Evolutionary conservation across 2,329 filamentous ascomycete genomes (phyloP).

Genomic region (Pseudocercospora pini-densiflorae): DNA sequence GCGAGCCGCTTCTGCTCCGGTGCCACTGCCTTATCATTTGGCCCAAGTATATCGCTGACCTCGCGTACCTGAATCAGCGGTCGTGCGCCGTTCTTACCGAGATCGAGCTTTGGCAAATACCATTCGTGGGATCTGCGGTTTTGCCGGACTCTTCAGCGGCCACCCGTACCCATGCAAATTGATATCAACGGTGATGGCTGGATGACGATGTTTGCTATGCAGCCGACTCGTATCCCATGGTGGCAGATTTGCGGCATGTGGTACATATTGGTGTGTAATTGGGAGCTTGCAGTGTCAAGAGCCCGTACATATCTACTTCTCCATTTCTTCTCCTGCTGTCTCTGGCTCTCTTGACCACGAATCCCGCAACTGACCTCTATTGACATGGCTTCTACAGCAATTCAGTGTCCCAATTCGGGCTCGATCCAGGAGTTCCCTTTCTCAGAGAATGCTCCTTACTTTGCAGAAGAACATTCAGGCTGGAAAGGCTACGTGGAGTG

Average conservation of each 20-base stretch:
- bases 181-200: not conserved
- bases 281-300: too few relatives aligned
- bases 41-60: not conserved
- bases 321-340: not conserved
- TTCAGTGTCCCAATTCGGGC: constrained; percentile 18
- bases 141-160: not conserved
- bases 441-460: constrained; percentile 40
- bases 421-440: constrained; percentile 26
- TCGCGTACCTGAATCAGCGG: not conserved
- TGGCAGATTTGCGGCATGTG: too few relatives aligned
- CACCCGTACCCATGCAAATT: not conserved
- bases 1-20: not conserved
- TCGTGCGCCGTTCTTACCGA: not conserved
- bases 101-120: not conserved
- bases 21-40: not conserved
- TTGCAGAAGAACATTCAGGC: constrained; percentile 45
- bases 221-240: not conserved
- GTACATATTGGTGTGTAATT: too few relatives aligned
- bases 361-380: not conserved
- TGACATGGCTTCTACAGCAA: not conserved
- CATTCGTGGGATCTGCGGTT: not conserved
- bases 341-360: not conserved
- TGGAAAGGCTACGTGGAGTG: constrained; percentile 67
- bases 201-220: not conserved
- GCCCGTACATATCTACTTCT: not conserved